A percentile compares a stretch with the other conserved stretches of the same genome.
Conservation (phyloP, 441 rosid species). For the Gossypium lobatum region DNA sequence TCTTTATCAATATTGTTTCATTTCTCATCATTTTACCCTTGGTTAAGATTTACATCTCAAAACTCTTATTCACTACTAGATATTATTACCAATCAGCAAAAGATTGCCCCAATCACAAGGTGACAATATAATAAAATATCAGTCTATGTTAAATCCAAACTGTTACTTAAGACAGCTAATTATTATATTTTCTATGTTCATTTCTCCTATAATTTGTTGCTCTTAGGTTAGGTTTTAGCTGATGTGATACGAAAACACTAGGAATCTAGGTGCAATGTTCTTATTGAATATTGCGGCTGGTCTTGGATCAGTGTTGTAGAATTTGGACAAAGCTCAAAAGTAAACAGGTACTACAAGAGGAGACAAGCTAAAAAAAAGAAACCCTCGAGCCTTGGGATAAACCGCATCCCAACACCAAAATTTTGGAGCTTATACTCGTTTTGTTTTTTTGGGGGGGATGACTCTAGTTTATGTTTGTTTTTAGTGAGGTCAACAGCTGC, state of each 20-base stretch:
- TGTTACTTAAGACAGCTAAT: not conserved
- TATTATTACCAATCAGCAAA: not conserved
- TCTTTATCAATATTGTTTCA: not conserved
- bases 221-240: not conserved
- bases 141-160: not conserved
- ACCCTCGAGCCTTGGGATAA: constrained; percentile 13
- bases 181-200: not conserved
- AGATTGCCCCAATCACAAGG: not conserved
- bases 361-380: not conserved
- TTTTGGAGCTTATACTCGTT: constrained; percentile 14
- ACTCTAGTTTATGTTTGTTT: constrained; percentile 11
- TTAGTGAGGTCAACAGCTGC: constrained; percentile 14
- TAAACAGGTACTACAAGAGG: not conserved
- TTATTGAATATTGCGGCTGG: not conserved
- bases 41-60: not conserved
- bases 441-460: not conserved
- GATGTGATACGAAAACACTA: not conserved
- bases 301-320: constrained; percentile 1
- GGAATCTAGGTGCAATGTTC: not conserved
- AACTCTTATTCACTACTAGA: not conserved
- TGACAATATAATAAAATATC: not conserved
- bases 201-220: not conserved
- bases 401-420: not conserved
- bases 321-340: not conserved
- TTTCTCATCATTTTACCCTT: not conserved